phyloP scores from a whole-genome alignment of 192 early-diverging fungal species.

The Coemansia sp. region DNA sequence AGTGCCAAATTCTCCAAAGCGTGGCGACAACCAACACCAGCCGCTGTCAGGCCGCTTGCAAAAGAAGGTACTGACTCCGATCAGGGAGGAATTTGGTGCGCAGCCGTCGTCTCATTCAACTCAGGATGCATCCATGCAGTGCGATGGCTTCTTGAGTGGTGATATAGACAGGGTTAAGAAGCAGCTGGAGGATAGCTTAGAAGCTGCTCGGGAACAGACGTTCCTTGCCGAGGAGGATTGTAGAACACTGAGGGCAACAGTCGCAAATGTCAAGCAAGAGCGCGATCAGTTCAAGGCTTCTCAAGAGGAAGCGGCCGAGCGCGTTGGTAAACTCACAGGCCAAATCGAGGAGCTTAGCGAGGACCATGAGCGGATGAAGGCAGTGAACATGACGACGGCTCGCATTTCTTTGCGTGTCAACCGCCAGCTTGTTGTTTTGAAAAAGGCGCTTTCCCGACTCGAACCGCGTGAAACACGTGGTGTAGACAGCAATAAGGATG shows the following conservation, averaged over 20 bases:
- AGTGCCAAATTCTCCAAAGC: background rate
- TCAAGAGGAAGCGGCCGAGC: conserved; percentile 42
- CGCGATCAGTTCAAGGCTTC: conserved; percentile 47
- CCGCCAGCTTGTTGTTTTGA: conserved; percentile 40
- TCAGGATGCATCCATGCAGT: conserved; percentile 23
- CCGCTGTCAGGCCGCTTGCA: conserved; percentile 1
- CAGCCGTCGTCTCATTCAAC: background rate
- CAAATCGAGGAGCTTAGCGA: conserved; percentile 52
- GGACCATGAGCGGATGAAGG: conserved; percentile 42
- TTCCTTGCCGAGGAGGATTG: conserved; percentile 27
- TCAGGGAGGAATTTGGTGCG: conserved; percentile 30
- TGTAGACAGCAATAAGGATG: conserved; percentile 1
- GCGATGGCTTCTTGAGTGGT: conserved; percentile 6
- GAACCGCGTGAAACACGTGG: conserved; percentile 9
- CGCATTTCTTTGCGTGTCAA: conserved; percentile 30
- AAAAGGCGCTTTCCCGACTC: conserved; percentile 23
- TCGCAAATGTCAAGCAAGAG: conserved; percentile 43
- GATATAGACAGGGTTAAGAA: conserved; percentile 6
- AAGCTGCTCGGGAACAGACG: conserved; percentile 3
- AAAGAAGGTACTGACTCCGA: conserved; percentile 42
- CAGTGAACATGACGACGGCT: conserved; percentile 33
- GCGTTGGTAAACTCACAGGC: conserved; percentile 21
- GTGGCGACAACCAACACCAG: conserved; percentile 2
- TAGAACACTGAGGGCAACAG: conserved; percentile 16
- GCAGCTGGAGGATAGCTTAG: conserved; percentile 10